Evolutionary conservation across 208 protist genomes (phyloP), one percentile per base, ranked within the genome.

Genomic region (Wallacemonas sp.): DNA sequence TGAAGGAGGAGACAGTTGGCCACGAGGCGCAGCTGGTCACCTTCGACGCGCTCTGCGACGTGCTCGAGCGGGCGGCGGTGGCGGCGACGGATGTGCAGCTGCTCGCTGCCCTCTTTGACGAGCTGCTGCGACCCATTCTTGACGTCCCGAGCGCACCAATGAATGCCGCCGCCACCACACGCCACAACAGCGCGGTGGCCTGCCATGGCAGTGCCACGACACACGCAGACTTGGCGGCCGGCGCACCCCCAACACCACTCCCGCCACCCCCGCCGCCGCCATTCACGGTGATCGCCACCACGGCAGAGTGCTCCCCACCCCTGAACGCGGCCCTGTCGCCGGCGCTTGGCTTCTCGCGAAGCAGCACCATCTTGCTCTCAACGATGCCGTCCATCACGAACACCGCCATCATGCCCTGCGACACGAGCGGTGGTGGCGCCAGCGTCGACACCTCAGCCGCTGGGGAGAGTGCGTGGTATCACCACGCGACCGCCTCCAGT

Each of bases 71-170:
- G 5, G 80, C 83, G 21, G 68, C 69, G 60, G 70, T 91, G 32
- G 80, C 84, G 19, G 49, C 84, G 8, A 61, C 78, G 2, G 84
- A 94, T 41, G 74, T 70, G 17, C 61, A 68, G 23, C 48, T 90
- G 29, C 72, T 94, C 39, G 33, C 78, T 2, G 85, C 87, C 32
- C 48, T 94, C 16, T 94, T 94, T 61, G 77, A 87, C 38, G 88
- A 94, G 27, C 68, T 94, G 24, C 74, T 74, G 61, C 72, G 56
- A 44, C 11, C 73, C 26, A 12, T 74, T 61, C 36, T 65, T 38
- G 54, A 46, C 23, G 11, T 16, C 36, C 8, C 8, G 17, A 6
- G 8, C 12, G 19, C 44, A 23, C 44, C 44, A 49, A 49, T 23
- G 19, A 41, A 41, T 14, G 36, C 36, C 36, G 36, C 36, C 36